These are phyloP conservation scores for Glycine tomentella DNA, from an alignment of 306 rosid genomes.

Conservation along the genomic window DNA sequence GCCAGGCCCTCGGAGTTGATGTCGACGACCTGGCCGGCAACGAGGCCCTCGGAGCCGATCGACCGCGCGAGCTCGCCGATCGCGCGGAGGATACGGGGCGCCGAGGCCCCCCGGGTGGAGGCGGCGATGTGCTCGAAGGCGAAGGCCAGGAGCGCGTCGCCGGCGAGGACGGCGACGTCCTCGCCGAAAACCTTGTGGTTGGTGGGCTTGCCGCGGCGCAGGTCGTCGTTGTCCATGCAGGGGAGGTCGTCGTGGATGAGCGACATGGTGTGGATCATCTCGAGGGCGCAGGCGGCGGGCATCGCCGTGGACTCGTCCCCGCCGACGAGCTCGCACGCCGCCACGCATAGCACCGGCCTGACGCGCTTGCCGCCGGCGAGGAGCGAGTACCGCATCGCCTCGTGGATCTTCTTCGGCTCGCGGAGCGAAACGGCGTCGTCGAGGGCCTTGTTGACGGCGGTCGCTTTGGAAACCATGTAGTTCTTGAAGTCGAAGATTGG, in stretches of 20 bases:
- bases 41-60: constrained; percentile 77
- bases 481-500: constrained; percentile 64
- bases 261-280: constrained; percentile 96
- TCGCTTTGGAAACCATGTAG: constrained; percentile 61
- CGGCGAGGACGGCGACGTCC: constrained; percentile 82
- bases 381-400: constrained; percentile 85
- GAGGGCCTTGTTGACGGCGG: constrained; percentile 63
- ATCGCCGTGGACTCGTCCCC: constrained; percentile 65
- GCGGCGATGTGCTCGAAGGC: constrained; percentile 80
- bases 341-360: constrained; percentile 75
- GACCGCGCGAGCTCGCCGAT: constrained; percentile 70
- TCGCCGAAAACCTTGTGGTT: constrained; percentile 90
- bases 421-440: constrained; percentile 63
- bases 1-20: constrained; percentile 64
- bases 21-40: constrained; percentile 84
- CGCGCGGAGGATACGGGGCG: constrained; percentile 59
- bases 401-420: constrained; percentile 69
- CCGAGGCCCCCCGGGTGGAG: constrained; percentile 55
- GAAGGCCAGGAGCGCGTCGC: constrained; percentile 75
- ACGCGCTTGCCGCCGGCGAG: constrained; percentile 87
- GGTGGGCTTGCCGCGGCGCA: constrained; percentile 87
- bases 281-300: constrained; percentile 86
- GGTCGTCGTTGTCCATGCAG: constrained; percentile 90
- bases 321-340: constrained; percentile 84
- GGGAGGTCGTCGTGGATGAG: constrained; percentile 90